Evolutionary conservation across 2,329 filamentous ascomycete species (phyloP).

Genomic region (Sclerotinia nivalis): DNA sequence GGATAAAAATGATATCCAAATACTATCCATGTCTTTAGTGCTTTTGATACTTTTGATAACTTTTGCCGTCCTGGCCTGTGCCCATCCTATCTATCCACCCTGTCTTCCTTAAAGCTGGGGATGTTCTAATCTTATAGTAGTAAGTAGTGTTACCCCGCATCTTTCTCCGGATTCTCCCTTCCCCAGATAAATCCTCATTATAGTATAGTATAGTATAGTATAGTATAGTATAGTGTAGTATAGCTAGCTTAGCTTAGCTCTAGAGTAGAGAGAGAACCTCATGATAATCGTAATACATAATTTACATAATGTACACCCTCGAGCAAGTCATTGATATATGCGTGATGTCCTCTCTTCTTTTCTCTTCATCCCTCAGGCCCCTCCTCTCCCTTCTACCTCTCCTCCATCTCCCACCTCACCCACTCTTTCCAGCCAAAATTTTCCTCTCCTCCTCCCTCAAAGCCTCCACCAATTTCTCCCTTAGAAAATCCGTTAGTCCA

Average conservation of each 20-base stretch:
- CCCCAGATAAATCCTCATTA: constrained; percentile 11
- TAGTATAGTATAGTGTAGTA: not conserved
- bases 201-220: not conserved
- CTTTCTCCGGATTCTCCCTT: constrained; percentile 15
- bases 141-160: constrained; percentile 7
- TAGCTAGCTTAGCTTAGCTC: not conserved
- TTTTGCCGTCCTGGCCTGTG: constrained; percentile 7
- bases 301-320: constrained; percentile 5
- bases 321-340: not conserved
- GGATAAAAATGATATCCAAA: constrained; percentile 8
- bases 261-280: not conserved
- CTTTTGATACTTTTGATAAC: not conserved
- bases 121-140: constrained; percentile 8
- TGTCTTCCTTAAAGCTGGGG: constrained; percentile 7
- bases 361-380: not conserved
- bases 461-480: constrained; percentile 54
- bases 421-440: constrained; percentile 29
- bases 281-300: constrained; percentile 15
- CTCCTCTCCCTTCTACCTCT: too few relatives aligned
- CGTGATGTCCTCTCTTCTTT: not conserved
- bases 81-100: constrained; percentile 4
- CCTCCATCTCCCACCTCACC: not conserved
- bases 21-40: not conserved
- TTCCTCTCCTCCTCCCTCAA: constrained; percentile 53
- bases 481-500: constrained; percentile 56